Conservation (phyloP, 306 rosid genomes). For the Cyamopsis tetragonoloba region DNA sequence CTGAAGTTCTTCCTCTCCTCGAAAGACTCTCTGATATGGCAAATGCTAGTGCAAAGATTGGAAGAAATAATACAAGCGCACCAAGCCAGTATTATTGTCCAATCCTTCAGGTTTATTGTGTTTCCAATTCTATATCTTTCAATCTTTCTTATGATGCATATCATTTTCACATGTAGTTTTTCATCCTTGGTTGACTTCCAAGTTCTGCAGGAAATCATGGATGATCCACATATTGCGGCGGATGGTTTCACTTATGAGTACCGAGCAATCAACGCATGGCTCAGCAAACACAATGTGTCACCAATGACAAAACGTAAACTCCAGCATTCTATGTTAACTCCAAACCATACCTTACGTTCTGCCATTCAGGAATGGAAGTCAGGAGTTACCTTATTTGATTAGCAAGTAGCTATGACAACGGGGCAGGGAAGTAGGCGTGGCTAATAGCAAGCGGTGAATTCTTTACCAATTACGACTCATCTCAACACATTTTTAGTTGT, state of each 20-base stretch:
- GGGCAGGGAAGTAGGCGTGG: no score
- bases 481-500: background rate
- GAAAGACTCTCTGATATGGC: constrained; percentile 52
- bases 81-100: constrained; percentile 92
- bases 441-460: constrained; percentile 11
- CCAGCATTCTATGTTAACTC: constrained; percentile 53
- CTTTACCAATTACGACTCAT: background rate
- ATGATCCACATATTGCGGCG: constrained; percentile 80
- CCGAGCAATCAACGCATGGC: constrained; percentile 91
- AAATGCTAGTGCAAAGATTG: constrained; percentile 44
- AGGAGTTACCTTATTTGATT: constrained; percentile 18
- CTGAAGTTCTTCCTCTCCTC: constrained; percentile 83
- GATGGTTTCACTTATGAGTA: constrained; percentile 88
- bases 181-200: constrained; percentile 14
- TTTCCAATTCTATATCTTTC: constrained; percentile 6
- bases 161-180: background rate
- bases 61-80: constrained; percentile 30
- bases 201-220: constrained; percentile 72
- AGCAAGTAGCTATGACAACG: no score
- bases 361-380: constrained; percentile 91
- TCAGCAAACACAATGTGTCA: constrained; percentile 61
- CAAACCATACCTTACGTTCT: constrained; percentile 73
- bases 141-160: background rate
- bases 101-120: constrained; percentile 70
- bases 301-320: constrained; percentile 70